Evolutionary conservation across 345 rosid genomes (phyloP).

Genomic region (Rubroshorea leprosula): DNA sequence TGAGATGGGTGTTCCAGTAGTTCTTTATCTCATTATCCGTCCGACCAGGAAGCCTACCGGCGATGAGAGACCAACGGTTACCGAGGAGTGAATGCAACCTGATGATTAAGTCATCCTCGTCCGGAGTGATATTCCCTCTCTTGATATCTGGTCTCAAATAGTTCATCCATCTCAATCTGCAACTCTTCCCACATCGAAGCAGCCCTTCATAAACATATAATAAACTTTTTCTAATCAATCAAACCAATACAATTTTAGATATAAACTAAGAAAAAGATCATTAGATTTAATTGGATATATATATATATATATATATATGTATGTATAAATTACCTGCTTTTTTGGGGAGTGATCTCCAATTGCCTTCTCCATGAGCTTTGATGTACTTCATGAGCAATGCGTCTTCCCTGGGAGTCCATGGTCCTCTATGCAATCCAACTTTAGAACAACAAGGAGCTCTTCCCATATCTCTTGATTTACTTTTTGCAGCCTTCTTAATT

Average conservation of each 20-base stretch:
- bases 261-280: no score
- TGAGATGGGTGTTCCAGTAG: conserved; percentile 52
- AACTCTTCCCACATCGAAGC: conserved; percentile 62
- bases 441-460: conserved; percentile 58
- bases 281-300: no score
- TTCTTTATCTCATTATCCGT: conserved; percentile 76
- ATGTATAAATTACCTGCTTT: conserved; percentile 66
- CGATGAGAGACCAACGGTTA: conserved; percentile 66
- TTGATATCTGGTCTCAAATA: conserved; percentile 60
- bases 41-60: conserved; percentile 58
- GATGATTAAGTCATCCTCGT: conserved; percentile 54
- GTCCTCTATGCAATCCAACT: conserved; percentile 59
- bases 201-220: conserved; percentile 42
- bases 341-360: conserved; percentile 55
- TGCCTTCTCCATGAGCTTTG: conserved; percentile 55
- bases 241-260: no score
- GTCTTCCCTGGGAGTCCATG: conserved; percentile 62
- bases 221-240: background rate
- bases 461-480: conserved; percentile 44
- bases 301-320: no score
- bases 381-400: conserved; percentile 44
- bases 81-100: conserved; percentile 53
- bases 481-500: no score
- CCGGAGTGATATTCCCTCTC: conserved; percentile 48
- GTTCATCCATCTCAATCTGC: conserved; percentile 70